phyloP scores from a whole-genome alignment of 768 basidiomycete species.

The Naganishia kalamii region DNA sequence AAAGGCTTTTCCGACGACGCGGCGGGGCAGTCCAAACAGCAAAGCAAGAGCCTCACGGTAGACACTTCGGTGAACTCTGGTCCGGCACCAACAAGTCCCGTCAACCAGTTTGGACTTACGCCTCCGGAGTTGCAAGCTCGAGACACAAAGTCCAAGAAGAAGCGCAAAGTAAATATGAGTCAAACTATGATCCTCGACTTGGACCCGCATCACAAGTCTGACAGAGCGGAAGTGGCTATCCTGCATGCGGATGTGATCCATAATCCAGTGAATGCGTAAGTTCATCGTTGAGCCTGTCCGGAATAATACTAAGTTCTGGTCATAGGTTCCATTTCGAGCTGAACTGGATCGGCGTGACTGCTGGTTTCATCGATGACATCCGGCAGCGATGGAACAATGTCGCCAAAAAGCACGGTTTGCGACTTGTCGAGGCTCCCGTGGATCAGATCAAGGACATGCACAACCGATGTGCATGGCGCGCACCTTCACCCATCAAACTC shows the following conservation, averaged over 20 bases:
- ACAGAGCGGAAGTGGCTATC: conserved; percentile 78
- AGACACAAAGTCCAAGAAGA: conserved; percentile 22
- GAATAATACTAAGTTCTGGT: background rate
- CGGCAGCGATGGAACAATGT: conserved; percentile 71
- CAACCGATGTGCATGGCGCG: conserved; percentile 81
- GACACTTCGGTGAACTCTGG: background rate
- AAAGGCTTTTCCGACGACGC: conserved; percentile 20
- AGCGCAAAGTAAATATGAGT: conserved; percentile 53
- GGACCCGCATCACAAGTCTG: conserved; percentile 59
- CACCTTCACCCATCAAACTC: conserved; percentile 76
- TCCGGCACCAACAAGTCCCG: background rate
- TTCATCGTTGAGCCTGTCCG: background rate
- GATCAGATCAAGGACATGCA: conserved; percentile 83
- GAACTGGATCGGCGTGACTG: conserved; percentile 93
- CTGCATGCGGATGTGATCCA: conserved; percentile 92
- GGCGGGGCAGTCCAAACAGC: conserved; percentile 1
- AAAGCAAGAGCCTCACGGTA: background rate
- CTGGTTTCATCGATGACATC: conserved; percentile 81
- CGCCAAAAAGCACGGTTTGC: conserved; percentile 82
- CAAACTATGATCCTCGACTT: conserved; percentile 83
- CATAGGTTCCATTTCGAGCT: conserved; percentile 82
- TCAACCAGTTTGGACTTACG: conserved; percentile 14
- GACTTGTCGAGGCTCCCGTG: conserved; percentile 87
- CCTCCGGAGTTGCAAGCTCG: conserved; percentile 17
- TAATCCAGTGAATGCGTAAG: conserved; percentile 73